Evolutionary conservation across 345 rosid genomes (phyloP).

Genomic region (Hibiscus syriacus): DNA sequence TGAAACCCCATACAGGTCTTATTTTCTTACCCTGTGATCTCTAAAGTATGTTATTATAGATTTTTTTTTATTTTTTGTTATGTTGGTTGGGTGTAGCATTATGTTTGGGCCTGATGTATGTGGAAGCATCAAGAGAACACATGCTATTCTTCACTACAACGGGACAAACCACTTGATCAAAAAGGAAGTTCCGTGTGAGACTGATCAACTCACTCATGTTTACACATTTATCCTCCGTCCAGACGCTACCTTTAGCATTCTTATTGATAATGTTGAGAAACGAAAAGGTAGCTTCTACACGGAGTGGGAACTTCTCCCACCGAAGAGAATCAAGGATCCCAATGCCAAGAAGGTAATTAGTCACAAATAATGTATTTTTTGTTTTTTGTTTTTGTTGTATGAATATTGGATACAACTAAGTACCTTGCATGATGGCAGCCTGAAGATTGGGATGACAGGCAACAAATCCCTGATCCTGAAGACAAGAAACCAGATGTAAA

Average conservation of each 20-base stretch:
- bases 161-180: conserved; percentile 76
- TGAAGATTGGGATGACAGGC: conserved; percentile 96
- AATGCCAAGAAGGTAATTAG: conserved; percentile 72
- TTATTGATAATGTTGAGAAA: conserved; percentile 88
- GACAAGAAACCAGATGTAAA: conserved; percentile 89
- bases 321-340: conserved; percentile 86
- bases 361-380: not conserved
- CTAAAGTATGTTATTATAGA: not conserved
- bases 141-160: conserved; percentile 50
- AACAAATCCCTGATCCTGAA: conserved; percentile 86
- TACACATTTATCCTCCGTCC: conserved; percentile 86
- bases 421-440: conserved; percentile 46
- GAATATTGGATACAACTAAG: not conserved
- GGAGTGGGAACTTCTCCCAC: conserved; percentile 92
- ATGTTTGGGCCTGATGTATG: not conserved
- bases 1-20: not conserved
- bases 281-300: conserved; percentile 82
- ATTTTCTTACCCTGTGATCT: not conserved
- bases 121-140: not conserved
- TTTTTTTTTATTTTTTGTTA: not conserved
- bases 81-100: not conserved
- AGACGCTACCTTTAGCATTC: conserved; percentile 87
- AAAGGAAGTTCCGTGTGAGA: conserved; percentile 97
- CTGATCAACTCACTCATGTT: conserved; percentile 94
- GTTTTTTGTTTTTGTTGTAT: not conserved